phyloP scores from a whole-genome alignment of 164 flowering plant species.

The grape (Vitis vinifera) region ASM3070453v1 NC_081808.1:535501-536000 shows the following conservation, averaged over 20 bases:
- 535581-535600: too few relatives aligned
- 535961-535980: slow-evolving; percentile 56
- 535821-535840: slow-evolving; percentile 83
- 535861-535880: slow-evolving; percentile 34
- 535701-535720: too few relatives aligned
- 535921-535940: slow-evolving; percentile 60
- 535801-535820: slow-evolving; percentile 98
- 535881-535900: slow-evolving; percentile 20
- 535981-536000: slow-evolving; percentile 56
- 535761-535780: slow-evolving; percentile 37
- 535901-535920: slow-evolving; percentile 67
- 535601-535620: too few relatives aligned
- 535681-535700: too few relatives aligned
- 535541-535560: too few relatives aligned
- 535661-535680: too few relatives aligned
- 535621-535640: too few relatives aligned
- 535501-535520: too few relatives aligned
- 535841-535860: slow-evolving; percentile 72
- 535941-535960: slow-evolving; percentile 65
- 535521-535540: too few relatives aligned
- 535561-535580: too few relatives aligned
- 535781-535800: slow-evolving; percentile 61
- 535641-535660: too few relatives aligned
- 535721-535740: too few relatives aligned
- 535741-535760: background rate